Percentiles rank a stretch among this genome's conserved stretches.
These are phyloP conservation scores for Staphylotrichum tortipilum DNA, from an alignment of 495 filamentous ascomycete genomes.

Conservation along the genomic window DNA sequence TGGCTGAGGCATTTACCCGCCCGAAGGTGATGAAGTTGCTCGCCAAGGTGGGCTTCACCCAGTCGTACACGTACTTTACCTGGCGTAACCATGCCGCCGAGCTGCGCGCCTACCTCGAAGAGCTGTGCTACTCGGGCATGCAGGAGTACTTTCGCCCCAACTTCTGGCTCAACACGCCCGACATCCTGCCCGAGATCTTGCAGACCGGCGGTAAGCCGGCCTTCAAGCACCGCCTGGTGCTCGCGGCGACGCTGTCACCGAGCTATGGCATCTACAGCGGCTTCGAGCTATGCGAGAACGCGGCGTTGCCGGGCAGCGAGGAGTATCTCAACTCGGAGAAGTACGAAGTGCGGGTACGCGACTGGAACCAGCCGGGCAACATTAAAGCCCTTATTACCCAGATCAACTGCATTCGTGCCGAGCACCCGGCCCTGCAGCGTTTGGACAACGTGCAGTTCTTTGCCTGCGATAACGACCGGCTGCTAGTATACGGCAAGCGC, in stretches of 20 bases:
- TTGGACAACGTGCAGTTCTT: not conserved
- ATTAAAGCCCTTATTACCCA: not conserved
- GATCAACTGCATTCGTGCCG: not conserved
- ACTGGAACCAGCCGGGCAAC: not conserved
- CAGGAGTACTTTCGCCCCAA: not conserved
- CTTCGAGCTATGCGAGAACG: not conserved
- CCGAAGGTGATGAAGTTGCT: not conserved
- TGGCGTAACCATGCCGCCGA: not conserved
- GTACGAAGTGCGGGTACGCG: not conserved
- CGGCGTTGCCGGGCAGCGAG: not conserved
- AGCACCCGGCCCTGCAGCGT: not conserved
- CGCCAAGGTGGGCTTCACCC: not conserved
- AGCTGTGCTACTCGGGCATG: not conserved
- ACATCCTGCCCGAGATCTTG: not conserved
- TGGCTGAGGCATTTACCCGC: not conserved
- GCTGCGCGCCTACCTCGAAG: not conserved
- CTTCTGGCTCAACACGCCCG: not conserved
- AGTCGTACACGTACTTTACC: not conserved
- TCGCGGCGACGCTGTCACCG: not conserved
- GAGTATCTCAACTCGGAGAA: not conserved
- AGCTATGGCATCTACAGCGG: not conserved
- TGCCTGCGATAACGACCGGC: not conserved
- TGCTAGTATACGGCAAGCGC: not conserved
- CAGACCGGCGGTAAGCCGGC: not conserved
- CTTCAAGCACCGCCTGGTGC: not conserved